These are phyloP conservation scores for Yamadazyma takamatsuzukensis DNA, from an alignment of 805 yeast genomes.

Conservation along the genomic window DNA sequence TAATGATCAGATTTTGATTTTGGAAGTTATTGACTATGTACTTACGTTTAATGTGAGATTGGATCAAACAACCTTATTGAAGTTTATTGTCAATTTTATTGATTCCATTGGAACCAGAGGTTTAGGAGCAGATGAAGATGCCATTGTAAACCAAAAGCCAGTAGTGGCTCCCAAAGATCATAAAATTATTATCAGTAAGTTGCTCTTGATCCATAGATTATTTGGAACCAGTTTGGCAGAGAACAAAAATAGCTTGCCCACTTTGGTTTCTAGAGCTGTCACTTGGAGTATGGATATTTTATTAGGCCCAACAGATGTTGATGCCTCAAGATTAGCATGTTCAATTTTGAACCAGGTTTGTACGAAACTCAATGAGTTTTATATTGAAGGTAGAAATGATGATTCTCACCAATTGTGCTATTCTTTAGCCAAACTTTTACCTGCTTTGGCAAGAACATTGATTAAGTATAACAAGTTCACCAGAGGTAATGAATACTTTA, in stretches of 20 bases:
- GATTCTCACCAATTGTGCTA: constrained; percentile 39
- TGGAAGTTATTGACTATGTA: constrained; percentile 59
- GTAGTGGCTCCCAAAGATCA: constrained; percentile 45
- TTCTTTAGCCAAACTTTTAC: constrained; percentile 50
- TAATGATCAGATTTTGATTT: constrained; percentile 59
- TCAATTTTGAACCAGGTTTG: constrained; percentile 54
- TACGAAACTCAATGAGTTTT: constrained; percentile 30
- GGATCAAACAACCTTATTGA: constrained; percentile 37
- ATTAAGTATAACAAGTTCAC: constrained; percentile 50
- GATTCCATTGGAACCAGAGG: constrained; percentile 58
- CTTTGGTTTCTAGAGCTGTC: constrained; percentile 45
- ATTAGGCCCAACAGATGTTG: constrained; percentile 48
- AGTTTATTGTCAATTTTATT: constrained; percentile 43
- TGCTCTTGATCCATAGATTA: constrained; percentile 57
- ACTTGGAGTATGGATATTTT: constrained; percentile 60
- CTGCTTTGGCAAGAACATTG: constrained; percentile 50
- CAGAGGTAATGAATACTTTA: constrained; percentile 44
- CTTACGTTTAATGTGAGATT: constrained; percentile 40
- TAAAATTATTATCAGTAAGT: constrained; percentile 51
- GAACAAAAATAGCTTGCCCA: constrained; percentile 22
- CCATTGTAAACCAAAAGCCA: constrained; percentile 15
- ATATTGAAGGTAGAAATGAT: constrained; percentile 27
- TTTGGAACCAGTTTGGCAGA: constrained; percentile 37
- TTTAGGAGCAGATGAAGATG: constrained; percentile 41
- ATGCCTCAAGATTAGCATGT: constrained; percentile 61